Percentiles rank a stretch among this genome's conserved stretches.
Evolutionary conservation across 148 eudicot genomes (phyloP).

Genomic region (Chenopodium suecicum): DNA sequence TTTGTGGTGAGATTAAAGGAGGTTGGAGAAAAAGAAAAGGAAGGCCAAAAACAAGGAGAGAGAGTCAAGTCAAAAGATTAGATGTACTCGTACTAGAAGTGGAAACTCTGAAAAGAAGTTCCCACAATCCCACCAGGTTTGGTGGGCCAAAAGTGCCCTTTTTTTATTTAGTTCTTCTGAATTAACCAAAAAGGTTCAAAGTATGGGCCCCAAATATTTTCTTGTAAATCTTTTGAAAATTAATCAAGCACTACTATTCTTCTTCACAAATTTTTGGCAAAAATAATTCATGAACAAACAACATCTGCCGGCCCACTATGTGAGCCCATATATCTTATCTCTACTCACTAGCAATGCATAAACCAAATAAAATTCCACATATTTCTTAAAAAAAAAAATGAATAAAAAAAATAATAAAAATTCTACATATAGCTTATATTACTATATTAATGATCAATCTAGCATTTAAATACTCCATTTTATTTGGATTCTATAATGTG

Average conservation of each 20-base stretch:
- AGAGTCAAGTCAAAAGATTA: constrained; percentile 26
- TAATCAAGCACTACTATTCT: too few species aligned
- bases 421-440: too few species aligned
- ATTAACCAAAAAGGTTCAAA: not conserved
- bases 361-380: too few species aligned
- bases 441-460: too few species aligned
- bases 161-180: not conserved
- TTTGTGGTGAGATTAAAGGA: not conserved
- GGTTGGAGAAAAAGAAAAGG: not conserved
- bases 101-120: constrained; percentile 50
- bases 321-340: not conserved
- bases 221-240: too few species aligned
- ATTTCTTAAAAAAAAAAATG: too few species aligned
- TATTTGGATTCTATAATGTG: too few species aligned
- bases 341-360: not conserved
- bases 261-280: too few species aligned
- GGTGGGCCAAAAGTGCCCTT: constrained; percentile 19
- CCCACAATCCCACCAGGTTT: constrained; percentile 40
- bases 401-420: too few species aligned
- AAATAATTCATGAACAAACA: not conserved
- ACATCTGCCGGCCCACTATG: not conserved
- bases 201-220: not conserved
- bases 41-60: not conserved
- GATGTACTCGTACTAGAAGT: not conserved
- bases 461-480: too few species aligned